Evolutionary conservation across 805 yeast genomes (phyloP), one percentile per base, ranked within the genome.

Genomic region (Candida ortonii): DNA sequence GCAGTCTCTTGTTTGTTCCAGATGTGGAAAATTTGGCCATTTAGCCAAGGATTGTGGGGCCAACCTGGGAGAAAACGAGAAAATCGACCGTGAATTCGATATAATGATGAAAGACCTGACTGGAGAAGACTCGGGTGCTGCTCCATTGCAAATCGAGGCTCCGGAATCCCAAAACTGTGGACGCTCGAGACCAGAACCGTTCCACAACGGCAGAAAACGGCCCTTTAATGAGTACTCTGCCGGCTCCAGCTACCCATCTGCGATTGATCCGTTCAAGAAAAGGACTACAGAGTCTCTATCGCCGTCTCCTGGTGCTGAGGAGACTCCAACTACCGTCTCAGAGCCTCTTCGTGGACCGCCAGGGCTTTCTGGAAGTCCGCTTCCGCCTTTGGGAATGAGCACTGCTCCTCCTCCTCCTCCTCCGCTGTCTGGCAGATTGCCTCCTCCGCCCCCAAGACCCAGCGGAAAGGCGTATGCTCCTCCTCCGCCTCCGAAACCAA

Each of bases 21-120:
- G 67, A 11, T 90, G 97, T 70, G 95, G 94, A 1, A 73, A 73
- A 34, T 65, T 72, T 17, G 98, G 97, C 1, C 97, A 90, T 61
- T 77, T 79, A 43, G 89, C 95, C 1, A 69, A 87, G 38, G 97
- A 93, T 61, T 93, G 98, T 70, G 75, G 71, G 38, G 62, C 62
- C 22, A 58, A 61, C n/a, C 33, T 43, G 18, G 51, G 37, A 24
- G 48, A 39, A 19, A 28, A 31, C 28, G 44, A 36, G 13, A 41
- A 37, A 18, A 69, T 71, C 23, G 79, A 74, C 31, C 49, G 59
- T 27, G 80, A 76, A 43, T 67, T 68, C 40, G 73, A 69, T 25
- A 66, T 63, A 34, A 68, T 76, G 61, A 68, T 78, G 70, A 55
- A 59, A 33, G 78, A 70, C 34, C 53, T 73, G 31, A 63, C 64